Evolutionary conservation across 1,284 basidiomycete species (phyloP), one percentile per base, ranked within the genome.

Genomic region (Sporisorium scitamineum): DNA sequence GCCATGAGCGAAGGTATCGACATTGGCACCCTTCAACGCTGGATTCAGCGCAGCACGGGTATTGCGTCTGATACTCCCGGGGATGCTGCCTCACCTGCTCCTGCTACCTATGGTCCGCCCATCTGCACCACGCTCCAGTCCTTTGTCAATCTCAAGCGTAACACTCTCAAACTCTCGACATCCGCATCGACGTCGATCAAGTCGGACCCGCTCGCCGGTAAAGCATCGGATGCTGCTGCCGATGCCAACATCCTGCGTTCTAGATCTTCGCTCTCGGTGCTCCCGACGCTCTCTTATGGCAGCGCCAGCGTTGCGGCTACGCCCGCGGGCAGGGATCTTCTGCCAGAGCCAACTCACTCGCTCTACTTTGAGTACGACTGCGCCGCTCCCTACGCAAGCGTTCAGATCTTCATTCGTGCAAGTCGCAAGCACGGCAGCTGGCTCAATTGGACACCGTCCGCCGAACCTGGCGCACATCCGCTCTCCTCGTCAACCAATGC

Each of bases 331-430:
- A 48, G 41, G 20, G 34, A 41, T 16, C 20, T 53, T 3, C 41
- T 78, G 31, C 70, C 80, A 4, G 57, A 67, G 11, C 50, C 80
- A 9, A 81, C 80, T 9, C 81, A 83, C 57, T 64, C 68, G 44
- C 68, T 83, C 10, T 74, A 74, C 52, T 83, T 83, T 39, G 81
- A 81, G 31, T 81, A 81, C 70, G 81, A 83, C 53, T 81, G 80
- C 62, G 78, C 80, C 1, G 67, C 81, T 14, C 80, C 81, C 4
- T 66, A 54, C 14, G 80, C 80, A 16, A 76, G 67, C 24, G 65
- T 81, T 11, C 80, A 83, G 67, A 74, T 83, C 55, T 83, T 81
- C 37, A 54, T 83, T 22, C 76, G 81, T 41, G 81, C 81, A 14
- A 71, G 66, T 48, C 70, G 81, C 29, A 83, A 83, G 63, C 81